phyloP scores from a whole-genome alignment of 768 basidiomycete species.

The Suillus brevipes region DNA sequence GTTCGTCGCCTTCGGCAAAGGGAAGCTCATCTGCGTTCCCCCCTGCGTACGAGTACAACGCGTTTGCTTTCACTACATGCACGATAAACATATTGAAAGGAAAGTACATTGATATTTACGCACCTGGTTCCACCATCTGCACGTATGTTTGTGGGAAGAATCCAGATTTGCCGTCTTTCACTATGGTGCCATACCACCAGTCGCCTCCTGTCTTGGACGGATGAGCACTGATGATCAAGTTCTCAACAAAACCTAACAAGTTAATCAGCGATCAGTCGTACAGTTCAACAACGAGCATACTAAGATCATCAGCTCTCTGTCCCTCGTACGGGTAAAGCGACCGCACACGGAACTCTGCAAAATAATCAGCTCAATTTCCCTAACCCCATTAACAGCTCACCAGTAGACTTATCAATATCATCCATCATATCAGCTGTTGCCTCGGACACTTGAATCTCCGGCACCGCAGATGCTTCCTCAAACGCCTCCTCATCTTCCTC shows the following conservation, averaged over 20 bases:
- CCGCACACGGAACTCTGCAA: slow-evolving; percentile 69
- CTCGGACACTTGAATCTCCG: slow-evolving; percentile 60
- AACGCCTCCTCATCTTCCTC: slow-evolving; percentile 63
- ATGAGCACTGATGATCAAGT: slow-evolving; percentile 74
- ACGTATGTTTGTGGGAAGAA: slow-evolving; percentile 93
- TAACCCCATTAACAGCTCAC: slow-evolving; percentile 39
- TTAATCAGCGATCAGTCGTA: slow-evolving; percentile 1
- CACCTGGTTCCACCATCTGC: slow-evolving; percentile 66
- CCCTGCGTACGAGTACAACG: slow-evolving; percentile 76
- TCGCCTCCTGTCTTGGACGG: slow-evolving; percentile 84
- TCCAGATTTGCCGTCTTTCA: slow-evolving; percentile 68
- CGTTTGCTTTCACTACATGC: slow-evolving; percentile 64
- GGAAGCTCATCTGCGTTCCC: slow-evolving; percentile 78
- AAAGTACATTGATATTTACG: slow-evolving; percentile 9
- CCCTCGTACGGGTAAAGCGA: slow-evolving; percentile 85
- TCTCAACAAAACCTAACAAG: slow-evolving; percentile 71
- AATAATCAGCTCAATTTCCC: slow-evolving; percentile 8
- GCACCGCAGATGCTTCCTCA: slow-evolving; percentile 40
- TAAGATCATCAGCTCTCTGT: slow-evolving; percentile 85
- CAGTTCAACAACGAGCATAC: slow-evolving; percentile 37
- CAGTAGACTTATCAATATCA: slow-evolving; percentile 67
- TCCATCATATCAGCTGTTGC: slow-evolving; percentile 53
- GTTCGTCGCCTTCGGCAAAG: slow-evolving; percentile 75
- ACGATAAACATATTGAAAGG: neutral
- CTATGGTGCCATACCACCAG: slow-evolving; percentile 88